Evolutionary conservation across 2,329 filamentous ascomycete species (phyloP), one percentile per base, ranked within the genome.

Genomic region (Microsporum canis): DNA sequence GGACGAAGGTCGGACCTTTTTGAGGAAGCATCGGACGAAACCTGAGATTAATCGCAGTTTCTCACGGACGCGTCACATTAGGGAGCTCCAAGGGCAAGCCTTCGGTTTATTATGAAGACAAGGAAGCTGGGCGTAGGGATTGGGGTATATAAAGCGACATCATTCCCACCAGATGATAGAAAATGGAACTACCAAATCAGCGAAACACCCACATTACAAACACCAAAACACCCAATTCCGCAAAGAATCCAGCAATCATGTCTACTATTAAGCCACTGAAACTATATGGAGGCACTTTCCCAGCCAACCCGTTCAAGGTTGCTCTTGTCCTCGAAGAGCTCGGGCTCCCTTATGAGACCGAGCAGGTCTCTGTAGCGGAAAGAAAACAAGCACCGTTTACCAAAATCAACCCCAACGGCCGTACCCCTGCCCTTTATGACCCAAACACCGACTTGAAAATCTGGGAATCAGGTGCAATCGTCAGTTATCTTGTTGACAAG

Each of bases 381-480:
- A 45, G 59, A 33, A 68, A 65, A 61, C n/a, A 17, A 1, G 62
- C 64, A 36, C 51, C 60, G 23, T 66, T 64, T 38, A 66, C 67
- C 60, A 66, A 67, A 34, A 68, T 69, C 41, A 70, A 71, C 61
- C 68, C 69, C 55, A 68, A 69, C 36, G 66, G 68, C 14, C 66
- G 66, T 29, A 59, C 76, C 1, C 76, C 73, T 1, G 72, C 75
- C 36, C 67, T 79, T 41, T 69, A 79, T 61, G 78, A 80, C 63
- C 76, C 76, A 62, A 79, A 76, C 62, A 79, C 69, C 14, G 73
- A 71, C 61, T 69, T 81, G 43, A 75, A 73, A 0, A 71, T 79
- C 45, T 82, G 77, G 75, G 79, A 81, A 66, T 77, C 75, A 14
- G 77, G 77, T 29, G 79, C 80, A 8, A 79, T 80, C 66, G 66